phyloP scores from a whole-genome alignment of 2,329 filamentous ascomycete species.

The Byssoonygena ceratinophila region DNA sequence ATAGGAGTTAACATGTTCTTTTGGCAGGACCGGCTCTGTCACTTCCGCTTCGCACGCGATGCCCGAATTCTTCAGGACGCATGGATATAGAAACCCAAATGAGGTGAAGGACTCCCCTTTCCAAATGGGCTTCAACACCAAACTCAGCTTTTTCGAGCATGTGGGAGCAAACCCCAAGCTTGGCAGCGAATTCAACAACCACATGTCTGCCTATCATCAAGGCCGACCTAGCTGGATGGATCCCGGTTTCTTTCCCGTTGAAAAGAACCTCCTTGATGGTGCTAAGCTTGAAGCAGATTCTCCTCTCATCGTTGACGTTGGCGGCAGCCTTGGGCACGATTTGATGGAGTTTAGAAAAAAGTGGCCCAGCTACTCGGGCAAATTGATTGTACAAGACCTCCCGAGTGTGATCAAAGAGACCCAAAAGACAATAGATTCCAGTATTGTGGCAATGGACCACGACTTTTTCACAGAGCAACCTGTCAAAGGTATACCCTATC shows the following conservation, averaged over 20 bases:
- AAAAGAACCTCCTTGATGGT: not conserved
- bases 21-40: conserved; percentile 23
- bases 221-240: conserved; percentile 11
- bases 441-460: conserved; percentile 30
- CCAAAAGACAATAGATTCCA: conserved; percentile 12
- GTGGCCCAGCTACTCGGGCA: conserved; percentile 32
- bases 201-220: conserved; percentile 7
- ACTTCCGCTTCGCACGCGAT: conserved; percentile 20
- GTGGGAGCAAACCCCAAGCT: conserved; percentile 19
- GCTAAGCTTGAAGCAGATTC: conserved; percentile 10
- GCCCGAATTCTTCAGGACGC: conserved; percentile 22
- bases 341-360: conserved; percentile 30
- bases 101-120: conserved; percentile 22
- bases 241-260: conserved; percentile 5
- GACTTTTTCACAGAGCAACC: conserved; percentile 42
- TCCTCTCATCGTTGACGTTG: conserved; percentile 36
- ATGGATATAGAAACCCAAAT: conserved; percentile 22
- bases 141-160: conserved; percentile 24
- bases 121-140: conserved; percentile 23
- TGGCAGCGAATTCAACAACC: conserved; percentile 22
- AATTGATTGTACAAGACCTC: conserved; percentile 42
- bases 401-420: conserved; percentile 28
- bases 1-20: conserved; percentile 6
- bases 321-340: conserved; percentile 36
- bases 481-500: conserved; percentile 29